Evolutionary conservation across 495 filamentous ascomycete genomes (phyloP), one percentile per base, ranked within the genome.

Genomic region (Apodospora peruviana): DNA sequence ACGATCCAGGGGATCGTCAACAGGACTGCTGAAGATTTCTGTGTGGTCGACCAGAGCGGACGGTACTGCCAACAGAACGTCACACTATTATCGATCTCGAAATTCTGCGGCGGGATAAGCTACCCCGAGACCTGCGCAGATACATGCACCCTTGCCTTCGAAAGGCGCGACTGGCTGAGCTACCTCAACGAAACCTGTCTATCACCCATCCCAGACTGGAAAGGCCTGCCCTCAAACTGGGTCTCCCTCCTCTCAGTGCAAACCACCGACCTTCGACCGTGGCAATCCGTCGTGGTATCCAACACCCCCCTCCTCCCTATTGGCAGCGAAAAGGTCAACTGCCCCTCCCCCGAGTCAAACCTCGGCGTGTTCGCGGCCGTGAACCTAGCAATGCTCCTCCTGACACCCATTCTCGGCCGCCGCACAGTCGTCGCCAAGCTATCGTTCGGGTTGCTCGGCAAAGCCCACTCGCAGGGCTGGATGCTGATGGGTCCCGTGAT

Each of bases 381-480:
- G 25, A 45, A 45, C 43, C 2, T 45, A 2, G 43, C 43, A 24
- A 45, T 45, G 43, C 43, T 45, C 9, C 43, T 45, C 1, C 25
- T 45, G n/a, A 45, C 43, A 4, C 43, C 43, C 2, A 36, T 45
- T 17, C 43, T 45, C n/a, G 43, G 43, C 18, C 25, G 43, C 8
- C 43, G 43, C 29, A 45, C 24, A 9, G 43, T 45, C 14, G 43
- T 45, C 12, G 25, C 12, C 22, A 32, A 27, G 43, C 25, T 45
- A 17, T 27, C 43, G 5, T 35, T 45, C 35, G 43, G 43, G n/a
- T 11, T 18, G 25, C 43, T 45, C 11, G 43, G 43, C 8, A 27
- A 45, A 24, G 21, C 43, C 12, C 43, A 45, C 43, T n/a, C 21
- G 21, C 43, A 27, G n/a, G 25, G 43, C 25, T 45, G 43, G 43